Conservation (phyloP, 2,329 filamentous ascomycete species). For the Emergomyces pasteurianus region DNA sequence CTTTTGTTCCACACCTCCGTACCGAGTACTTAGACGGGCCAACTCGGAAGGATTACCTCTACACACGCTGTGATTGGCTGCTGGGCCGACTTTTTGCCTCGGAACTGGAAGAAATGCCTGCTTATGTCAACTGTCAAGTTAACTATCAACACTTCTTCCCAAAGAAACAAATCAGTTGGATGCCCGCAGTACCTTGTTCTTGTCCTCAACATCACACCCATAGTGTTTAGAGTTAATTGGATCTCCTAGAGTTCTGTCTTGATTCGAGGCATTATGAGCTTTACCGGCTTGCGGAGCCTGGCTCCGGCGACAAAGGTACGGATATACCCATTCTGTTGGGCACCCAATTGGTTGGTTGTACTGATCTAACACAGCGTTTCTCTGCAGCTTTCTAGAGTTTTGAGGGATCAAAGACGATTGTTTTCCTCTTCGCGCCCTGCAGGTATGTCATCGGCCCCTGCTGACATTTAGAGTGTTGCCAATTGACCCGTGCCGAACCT, state of each 20-base stretch:
- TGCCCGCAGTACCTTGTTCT: slow-evolving; percentile 5
- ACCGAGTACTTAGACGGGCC: slow-evolving; percentile 14
- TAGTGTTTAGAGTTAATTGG: slow-evolving; percentile 13
- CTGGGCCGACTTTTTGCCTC: slow-evolving; percentile 19
- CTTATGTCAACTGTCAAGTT: slow-evolving; percentile 24
- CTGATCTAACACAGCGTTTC: not conserved
- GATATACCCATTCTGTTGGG: slow-evolving; percentile 5
- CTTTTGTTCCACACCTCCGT: no score
- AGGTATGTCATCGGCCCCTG: slow-evolving; percentile 41
- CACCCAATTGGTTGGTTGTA: not conserved
- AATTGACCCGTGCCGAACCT: not conserved
- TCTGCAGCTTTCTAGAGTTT: slow-evolving; percentile 50
- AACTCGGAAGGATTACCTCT: slow-evolving; percentile 29
- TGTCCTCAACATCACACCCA: slow-evolving; percentile 12
- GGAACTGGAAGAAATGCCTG: slow-evolving; percentile 20
- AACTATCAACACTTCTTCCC: slow-evolving; percentile 7
- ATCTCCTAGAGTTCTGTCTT: slow-evolving; percentile 12
- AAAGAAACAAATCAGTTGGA: not conserved
- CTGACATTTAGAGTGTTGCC: not conserved
- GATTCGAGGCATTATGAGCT: slow-evolving; percentile 36
- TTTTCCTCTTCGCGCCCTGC: slow-evolving; percentile 81
- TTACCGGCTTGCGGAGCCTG: slow-evolving; percentile 38
- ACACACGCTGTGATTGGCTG: slow-evolving; percentile 21
- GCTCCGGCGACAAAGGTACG: slow-evolving; percentile 38
- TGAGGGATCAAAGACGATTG: slow-evolving; percentile 55